Evolutionary conservation across 169 alveolate species (phyloP).

Genomic region (Babesia ovata): DNA sequence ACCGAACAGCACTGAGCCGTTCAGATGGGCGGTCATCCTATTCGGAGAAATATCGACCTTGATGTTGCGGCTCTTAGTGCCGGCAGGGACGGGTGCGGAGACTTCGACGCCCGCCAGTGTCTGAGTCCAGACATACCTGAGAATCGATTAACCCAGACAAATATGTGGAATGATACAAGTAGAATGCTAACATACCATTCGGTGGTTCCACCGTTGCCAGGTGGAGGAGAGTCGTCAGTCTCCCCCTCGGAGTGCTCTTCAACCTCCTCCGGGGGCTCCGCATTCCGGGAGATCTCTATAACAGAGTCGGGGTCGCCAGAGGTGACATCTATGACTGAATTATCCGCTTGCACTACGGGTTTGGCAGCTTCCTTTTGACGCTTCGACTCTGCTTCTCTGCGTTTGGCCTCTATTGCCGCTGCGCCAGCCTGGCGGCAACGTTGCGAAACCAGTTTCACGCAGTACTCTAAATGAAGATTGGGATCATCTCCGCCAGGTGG

Average conservation of each 20-base stretch:
- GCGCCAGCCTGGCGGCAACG: slow-evolving; percentile 53
- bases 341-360: slow-evolving; percentile 3
- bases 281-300: slow-evolving; percentile 20
- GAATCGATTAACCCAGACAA: background rate
- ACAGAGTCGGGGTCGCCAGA: slow-evolving; percentile 15
- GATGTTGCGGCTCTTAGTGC: slow-evolving; percentile 65
- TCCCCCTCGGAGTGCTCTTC: slow-evolving; percentile 64
- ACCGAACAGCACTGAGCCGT: slow-evolving; percentile 73
- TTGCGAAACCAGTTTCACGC: slow-evolving; percentile 52
- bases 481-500: slow-evolving; percentile 71
- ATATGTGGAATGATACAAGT: slow-evolving; percentile 47
- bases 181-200: slow-evolving; percentile 39
- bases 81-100: slow-evolving; percentile 58
- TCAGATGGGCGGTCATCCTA: slow-evolving; percentile 75
- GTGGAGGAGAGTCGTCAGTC: slow-evolving; percentile 63
- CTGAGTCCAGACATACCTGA: slow-evolving; percentile 91
- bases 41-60: slow-evolving; percentile 71
- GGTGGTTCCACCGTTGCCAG: slow-evolving; percentile 79
- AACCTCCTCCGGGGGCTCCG: slow-evolving; percentile 68
- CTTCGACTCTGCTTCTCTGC: slow-evolving; percentile 30
- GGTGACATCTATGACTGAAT: slow-evolving; percentile 14
- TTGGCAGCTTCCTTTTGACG: slow-evolving; percentile 9
- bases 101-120: slow-evolving; percentile 82
- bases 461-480: slow-evolving; percentile 73
- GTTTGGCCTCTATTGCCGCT: slow-evolving; percentile 27